Conservation (phyloP, 2,329 filamentous ascomycete genomes). For the Colletotrichum melonis region DNA sequence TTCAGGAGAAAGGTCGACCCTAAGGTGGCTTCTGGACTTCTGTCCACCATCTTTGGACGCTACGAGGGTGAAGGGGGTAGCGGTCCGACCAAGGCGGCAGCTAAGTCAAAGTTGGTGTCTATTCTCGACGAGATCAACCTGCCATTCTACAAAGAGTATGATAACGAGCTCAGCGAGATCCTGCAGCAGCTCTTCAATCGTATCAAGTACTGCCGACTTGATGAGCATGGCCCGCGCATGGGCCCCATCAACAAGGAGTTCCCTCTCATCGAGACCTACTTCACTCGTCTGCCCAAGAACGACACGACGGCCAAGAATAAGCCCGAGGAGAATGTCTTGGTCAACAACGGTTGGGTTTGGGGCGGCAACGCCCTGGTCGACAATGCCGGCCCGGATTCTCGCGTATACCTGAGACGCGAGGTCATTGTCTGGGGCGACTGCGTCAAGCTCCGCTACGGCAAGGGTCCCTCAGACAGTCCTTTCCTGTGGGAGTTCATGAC, state of each 20-base stretch:
- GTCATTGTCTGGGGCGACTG: slow-evolving; percentile 99
- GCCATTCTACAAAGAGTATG: slow-evolving; percentile 91
- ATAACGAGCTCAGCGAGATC: slow-evolving; percentile 83
- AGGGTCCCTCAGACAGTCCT: slow-evolving; percentile 83
- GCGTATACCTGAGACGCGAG: slow-evolving; percentile 93
- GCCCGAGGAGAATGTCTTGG: slow-evolving; percentile 81
- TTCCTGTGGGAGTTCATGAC: slow-evolving; percentile 98
- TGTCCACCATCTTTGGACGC: slow-evolving; percentile 76
- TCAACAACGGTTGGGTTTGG: slow-evolving; percentile 99
- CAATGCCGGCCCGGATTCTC: slow-evolving; percentile 89
- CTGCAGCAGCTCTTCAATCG: slow-evolving; percentile 93
- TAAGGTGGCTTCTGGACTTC: slow-evolving; percentile 74
- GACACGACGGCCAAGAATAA: slow-evolving; percentile 81
- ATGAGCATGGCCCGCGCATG: slow-evolving; percentile 88
- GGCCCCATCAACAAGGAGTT: slow-evolving; percentile 81
- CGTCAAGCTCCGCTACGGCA: slow-evolving; percentile 94
- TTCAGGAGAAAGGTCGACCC: slow-evolving; percentile 80
- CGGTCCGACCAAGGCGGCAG: slow-evolving; percentile 61
- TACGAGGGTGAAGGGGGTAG: slow-evolving; percentile 65
- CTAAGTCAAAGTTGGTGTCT: slow-evolving; percentile 65
- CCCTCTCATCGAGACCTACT: slow-evolving; percentile 93
- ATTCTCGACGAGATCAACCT: slow-evolving; percentile 89
- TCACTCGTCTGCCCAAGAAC: slow-evolving; percentile 87
- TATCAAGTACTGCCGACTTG: slow-evolving; percentile 94
- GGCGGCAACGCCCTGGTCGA: slow-evolving; percentile 94